Evolutionary conservation across 2,329 filamentous ascomycete species (phyloP).

Genomic region (Fusarium domesticum): DNA sequence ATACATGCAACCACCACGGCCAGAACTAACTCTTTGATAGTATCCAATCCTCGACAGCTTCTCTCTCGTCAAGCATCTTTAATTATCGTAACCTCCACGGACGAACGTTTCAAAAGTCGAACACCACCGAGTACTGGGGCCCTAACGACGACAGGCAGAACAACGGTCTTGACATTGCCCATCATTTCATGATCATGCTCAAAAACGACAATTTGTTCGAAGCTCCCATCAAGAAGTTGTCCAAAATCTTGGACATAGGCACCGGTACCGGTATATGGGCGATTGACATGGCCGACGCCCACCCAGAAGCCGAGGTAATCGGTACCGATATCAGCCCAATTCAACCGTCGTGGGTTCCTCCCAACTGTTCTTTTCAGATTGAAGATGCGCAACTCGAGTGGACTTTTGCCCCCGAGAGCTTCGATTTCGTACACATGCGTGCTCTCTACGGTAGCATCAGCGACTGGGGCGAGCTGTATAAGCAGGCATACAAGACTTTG

Average conservation of each 20-base stretch:
- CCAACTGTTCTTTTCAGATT: neutral
- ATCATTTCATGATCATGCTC: constrained; percentile 27
- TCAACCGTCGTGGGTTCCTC: neutral
- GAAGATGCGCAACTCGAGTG: neutral
- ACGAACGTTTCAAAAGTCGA: constrained; percentile 31
- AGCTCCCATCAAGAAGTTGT: constrained; percentile 43
- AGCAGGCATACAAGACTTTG: neutral
- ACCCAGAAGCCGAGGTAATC: neutral
- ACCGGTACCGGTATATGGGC: constrained; percentile 13
- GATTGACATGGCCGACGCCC: constrained; percentile 37
- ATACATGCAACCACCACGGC: neutral
- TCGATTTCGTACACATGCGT: constrained; percentile 8
- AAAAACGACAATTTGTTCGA: constrained; percentile 14
- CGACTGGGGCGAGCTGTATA: constrained; percentile 1
- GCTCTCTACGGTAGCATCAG: constrained; percentile 3
- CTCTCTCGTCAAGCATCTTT: constrained; percentile 33
- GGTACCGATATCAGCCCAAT: neutral
- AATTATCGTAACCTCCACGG: constrained; percentile 34
- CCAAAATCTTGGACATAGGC: constrained; percentile 25
- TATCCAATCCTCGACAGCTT: constrained; percentile 29
- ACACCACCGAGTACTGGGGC: constrained; percentile 29
- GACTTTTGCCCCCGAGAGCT: neutral
- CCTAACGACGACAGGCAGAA: constrained; percentile 29
- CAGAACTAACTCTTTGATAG: constrained; percentile 8
- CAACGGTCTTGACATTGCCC: constrained; percentile 26